A percentile compares a stretch with the other conserved stretches of the same genome.
These are phyloP conservation scores for Tylopilus rubrobrunneus DNA, from an alignment of 768 basidiomycete genomes.

Conservation along the genomic window DNA sequence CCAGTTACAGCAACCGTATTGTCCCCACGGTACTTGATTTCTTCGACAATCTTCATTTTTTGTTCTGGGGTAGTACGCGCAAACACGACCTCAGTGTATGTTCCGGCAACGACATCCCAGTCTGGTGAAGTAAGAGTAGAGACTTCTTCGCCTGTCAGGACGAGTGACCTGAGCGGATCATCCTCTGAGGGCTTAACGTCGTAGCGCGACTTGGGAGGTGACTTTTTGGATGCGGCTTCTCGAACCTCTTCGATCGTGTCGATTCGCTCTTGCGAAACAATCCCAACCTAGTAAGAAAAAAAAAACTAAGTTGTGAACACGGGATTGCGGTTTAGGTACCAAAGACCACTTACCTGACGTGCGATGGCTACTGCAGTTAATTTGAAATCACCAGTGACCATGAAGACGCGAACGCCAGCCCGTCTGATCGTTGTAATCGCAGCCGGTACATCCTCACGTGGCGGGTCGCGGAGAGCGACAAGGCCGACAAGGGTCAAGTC, in stretches of 20 bases:
- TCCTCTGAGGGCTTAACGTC: slow-evolving; percentile 36
- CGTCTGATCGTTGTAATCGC: slow-evolving; percentile 45
- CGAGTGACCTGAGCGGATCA: slow-evolving; percentile 36
- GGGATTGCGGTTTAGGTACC: not conserved
- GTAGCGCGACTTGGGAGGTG: slow-evolving; percentile 12
- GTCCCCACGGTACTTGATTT: slow-evolving; percentile 44
- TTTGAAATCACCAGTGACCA: slow-evolving; percentile 57
- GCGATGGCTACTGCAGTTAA: slow-evolving; percentile 53
- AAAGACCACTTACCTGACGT: slow-evolving; percentile 34
- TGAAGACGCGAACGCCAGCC: slow-evolving; percentile 53
- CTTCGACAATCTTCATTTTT: slow-evolving; percentile 55
- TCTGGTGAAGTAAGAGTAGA: slow-evolving; percentile 32
- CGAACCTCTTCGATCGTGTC: slow-evolving; percentile 31
- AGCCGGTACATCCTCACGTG: slow-evolving; percentile 44
- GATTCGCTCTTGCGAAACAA: slow-evolving; percentile 38
- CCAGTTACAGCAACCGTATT: slow-evolving; percentile 53
- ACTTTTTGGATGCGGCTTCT: slow-evolving; percentile 12
- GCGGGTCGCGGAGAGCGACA: slow-evolving; percentile 53
- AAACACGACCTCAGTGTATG: slow-evolving; percentile 46
- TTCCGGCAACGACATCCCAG: slow-evolving; percentile 38
- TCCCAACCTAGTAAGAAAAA: slow-evolving; percentile 38
- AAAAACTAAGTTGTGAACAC: not conserved
- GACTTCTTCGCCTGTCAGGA: slow-evolving; percentile 44
- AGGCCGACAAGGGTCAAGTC: slow-evolving; percentile 48
- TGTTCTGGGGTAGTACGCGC: slow-evolving; percentile 55